phyloP scores from a whole-genome alignment of 306 rosid species.

The Ormosia emarginata region DNA sequence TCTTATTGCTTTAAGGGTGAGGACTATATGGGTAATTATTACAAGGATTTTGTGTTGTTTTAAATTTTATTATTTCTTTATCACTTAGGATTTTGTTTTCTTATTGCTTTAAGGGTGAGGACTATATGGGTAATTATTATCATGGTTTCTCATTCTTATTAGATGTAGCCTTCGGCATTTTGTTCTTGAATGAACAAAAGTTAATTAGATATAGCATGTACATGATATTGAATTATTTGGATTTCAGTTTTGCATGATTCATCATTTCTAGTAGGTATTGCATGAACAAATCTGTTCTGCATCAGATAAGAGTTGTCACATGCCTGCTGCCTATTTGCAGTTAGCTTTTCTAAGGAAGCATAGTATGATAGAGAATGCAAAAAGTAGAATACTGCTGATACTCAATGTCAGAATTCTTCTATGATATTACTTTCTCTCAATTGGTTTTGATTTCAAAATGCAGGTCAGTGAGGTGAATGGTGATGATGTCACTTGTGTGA shows the following conservation, averaged over 20 bases:
- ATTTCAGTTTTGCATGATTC: too few relatives aligned
- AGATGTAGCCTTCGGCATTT: not conserved
- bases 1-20: not conserved
- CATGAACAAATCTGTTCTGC: not conserved
- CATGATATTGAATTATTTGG: not conserved
- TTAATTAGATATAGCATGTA: not conserved
- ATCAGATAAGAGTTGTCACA: not conserved
- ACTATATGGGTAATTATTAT: not conserved
- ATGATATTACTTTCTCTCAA: not conserved
- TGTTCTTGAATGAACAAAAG: not conserved
- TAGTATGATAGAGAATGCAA: not conserved
- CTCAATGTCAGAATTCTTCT: not conserved
- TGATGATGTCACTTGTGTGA: constrained; percentile 67
- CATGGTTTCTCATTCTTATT: not conserved
- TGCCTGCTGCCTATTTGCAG: not conserved
- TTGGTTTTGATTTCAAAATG: constrained; percentile 11
- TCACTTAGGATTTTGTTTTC: not conserved
- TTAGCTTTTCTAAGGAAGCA: not conserved
- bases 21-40: not conserved
- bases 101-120: not conserved
- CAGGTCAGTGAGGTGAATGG: constrained; percentile 74
- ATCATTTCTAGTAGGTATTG: too few relatives aligned
- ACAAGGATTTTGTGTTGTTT: not conserved
- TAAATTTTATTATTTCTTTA: not conserved
- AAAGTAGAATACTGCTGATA: not conserved